These are phyloP conservation scores for Arthrobotrys sphaeroides DNA, from an alignment of 2,329 filamentous ascomycete species.

Conservation along the genomic window DNA sequence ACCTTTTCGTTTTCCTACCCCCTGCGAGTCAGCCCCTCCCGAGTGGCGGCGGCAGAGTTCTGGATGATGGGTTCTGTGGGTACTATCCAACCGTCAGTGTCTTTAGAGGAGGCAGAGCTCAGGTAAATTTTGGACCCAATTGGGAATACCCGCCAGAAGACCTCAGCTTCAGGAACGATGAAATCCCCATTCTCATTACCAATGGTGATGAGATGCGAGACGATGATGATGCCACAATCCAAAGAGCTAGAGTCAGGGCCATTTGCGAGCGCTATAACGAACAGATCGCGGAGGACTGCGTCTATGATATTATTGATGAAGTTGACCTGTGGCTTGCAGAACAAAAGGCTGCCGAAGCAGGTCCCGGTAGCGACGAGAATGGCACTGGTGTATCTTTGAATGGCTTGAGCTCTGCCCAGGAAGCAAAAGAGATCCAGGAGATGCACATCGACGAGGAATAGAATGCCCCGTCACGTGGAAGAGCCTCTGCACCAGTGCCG, in stretches of 20 bases:
- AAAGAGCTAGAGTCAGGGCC: conserved; percentile 62
- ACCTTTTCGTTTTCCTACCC: conserved; percentile 88
- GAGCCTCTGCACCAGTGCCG: too few species aligned
- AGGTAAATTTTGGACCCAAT: conserved; percentile 91
- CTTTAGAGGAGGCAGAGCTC: conserved; percentile 87
- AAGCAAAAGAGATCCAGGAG: conserved; percentile 49
- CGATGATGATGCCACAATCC: conserved; percentile 59
- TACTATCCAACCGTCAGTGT: conserved; percentile 95
- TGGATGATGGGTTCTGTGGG: conserved; percentile 93
- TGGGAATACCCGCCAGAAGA: conserved; percentile 87
- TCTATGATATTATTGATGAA: conserved; percentile 94
- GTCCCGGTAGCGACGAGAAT: not conserved
- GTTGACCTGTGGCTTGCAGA: conserved; percentile 88
- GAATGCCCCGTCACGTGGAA: conserved; percentile 12
- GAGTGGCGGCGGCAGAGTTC: conserved; percentile 79
- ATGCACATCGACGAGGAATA: conserved; percentile 53
- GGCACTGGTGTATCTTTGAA: not conserved
- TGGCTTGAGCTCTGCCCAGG: conserved; percentile 20
- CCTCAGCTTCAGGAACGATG: conserved; percentile 60
- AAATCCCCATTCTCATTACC: conserved; percentile 60
- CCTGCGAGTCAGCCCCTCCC: conserved; percentile 80
- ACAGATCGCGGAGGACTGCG: conserved; percentile 91
- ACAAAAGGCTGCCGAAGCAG: conserved; percentile 33
- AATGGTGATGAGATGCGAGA: conserved; percentile 58
- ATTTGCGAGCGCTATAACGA: conserved; percentile 85